Evolutionary conservation across 768 basidiomycete species (phyloP).

Genomic region (Saitozyma sp.): DNA sequence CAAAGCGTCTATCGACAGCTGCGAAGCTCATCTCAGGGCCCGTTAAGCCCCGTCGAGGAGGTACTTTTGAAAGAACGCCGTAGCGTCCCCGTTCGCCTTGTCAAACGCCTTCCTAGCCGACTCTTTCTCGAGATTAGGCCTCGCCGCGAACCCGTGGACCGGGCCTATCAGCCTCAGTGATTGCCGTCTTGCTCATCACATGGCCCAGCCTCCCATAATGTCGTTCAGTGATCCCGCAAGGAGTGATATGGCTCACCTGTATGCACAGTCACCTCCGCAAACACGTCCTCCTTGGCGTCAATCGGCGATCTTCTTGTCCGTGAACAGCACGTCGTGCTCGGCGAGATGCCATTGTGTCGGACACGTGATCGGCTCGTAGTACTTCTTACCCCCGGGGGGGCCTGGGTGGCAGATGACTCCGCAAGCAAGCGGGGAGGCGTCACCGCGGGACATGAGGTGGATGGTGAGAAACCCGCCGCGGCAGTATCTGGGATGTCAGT

Average conservation of each 20-base stretch:
- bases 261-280: conserved; percentile 19
- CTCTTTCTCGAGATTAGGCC: conserved; percentile 60
- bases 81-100: conserved; percentile 59
- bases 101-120: conserved; percentile 63
- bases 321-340: conserved; percentile 29
- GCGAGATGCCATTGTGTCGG: conserved; percentile 33
- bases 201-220: too few relatives aligned
- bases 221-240: background rate
- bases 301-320: conserved; percentile 21
- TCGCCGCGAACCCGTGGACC: conserved; percentile 63
- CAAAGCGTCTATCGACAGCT: too few relatives aligned
- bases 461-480: conserved; percentile 32
- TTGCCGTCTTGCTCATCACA: too few relatives aligned
- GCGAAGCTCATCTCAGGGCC: too few relatives aligned
- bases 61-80: conserved; percentile 57
- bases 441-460: conserved; percentile 20
- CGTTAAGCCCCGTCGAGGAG: too few relatives aligned
- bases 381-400: conserved; percentile 11
- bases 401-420: conserved; percentile 34
- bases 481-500: conserved; percentile 18
- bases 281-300: conserved; percentile 19
- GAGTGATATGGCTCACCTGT: conserved; percentile 21
- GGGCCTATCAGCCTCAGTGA: conserved; percentile 21
- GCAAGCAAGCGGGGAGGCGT: conserved; percentile 12
- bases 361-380: conserved; percentile 14